Base-by-base conservation (phyloP, 768 basidiomycete species). In the Gymnopilus dilepis region DNA sequence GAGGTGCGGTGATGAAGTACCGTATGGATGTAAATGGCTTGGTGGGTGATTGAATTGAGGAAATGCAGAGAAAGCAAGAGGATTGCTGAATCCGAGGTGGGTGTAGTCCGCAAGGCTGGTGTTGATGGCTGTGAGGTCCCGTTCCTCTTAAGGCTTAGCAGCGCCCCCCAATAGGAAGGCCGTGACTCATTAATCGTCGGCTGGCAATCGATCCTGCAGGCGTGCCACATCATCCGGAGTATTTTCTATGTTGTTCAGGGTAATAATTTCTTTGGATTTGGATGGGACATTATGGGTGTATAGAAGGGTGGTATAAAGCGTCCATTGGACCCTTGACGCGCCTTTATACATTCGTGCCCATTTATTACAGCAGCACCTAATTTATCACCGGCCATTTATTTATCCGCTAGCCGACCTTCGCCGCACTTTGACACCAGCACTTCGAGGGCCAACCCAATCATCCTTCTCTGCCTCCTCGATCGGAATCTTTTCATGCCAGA, bases 31-130 rank as follows among this genome's bases (percentile, higher is more conserved):
- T n/a, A n/a, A n/a, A n/a, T n/a, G n/a, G n/a, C n/a, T n/a, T n/a
- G n/a, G n/a, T 15, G 59, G 31, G 9, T 47, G 47, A 21, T 21
- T 26, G 43, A 2, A 19, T n/a, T n/a, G 21, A 9, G 13, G 58
- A 52, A 38, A 42, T 55, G 48, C n/a, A n/a, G 37, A 38, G 38
- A 43, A 26, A 50, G 26, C 7, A 50, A n/a, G 47, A 6, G 47
- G 28, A 30, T 30, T 50, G 47, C 47, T 50, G 47, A 6, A 28
- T 22, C 17, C 45, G 24, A 17, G 47, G 47, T 50, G 47, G 17
- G 17, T 31, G 47, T 31, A n/a, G 47, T 50, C 47, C 47, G 47
- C 47, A 50, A 50, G 47, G 47, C 47, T 47, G 43, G 43, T 26
- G 43, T 37, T 47, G 43, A 47, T 47, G 43, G 43, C 43, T 47